phyloP scores from a whole-genome alignment of 2,329 filamentous ascomycete species.

The Colletotrichum viniferum region DNA sequence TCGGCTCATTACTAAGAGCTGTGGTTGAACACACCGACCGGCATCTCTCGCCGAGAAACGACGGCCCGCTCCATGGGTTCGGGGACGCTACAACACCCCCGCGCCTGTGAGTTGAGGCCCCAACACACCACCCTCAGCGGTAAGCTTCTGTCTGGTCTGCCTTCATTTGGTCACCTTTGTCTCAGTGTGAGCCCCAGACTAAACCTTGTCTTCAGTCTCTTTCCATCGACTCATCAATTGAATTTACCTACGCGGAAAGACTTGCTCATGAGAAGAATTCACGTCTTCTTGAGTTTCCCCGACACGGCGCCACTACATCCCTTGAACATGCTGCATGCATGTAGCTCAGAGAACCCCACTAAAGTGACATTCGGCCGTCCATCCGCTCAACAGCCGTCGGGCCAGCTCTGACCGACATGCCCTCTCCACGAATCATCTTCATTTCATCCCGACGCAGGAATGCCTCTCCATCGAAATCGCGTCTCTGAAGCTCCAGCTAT shows the following conservation, averaged over 20 bases:
- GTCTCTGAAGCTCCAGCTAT: background rate
- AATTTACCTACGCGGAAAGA: accelerated
- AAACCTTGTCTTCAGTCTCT: background rate
- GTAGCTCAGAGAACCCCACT: background rate
- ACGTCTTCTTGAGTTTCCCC: background rate
- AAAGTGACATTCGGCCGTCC: background rate
- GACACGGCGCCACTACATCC: background rate
- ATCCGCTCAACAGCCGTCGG: background rate
- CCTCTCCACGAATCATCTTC: slow-evolving; percentile 5
- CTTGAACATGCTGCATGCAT: background rate
- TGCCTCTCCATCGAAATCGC: background rate
- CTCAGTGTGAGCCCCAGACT: background rate
- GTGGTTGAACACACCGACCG: background rate
- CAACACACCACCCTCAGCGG: background rate
- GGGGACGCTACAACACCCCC: background rate
- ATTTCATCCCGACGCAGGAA: slow-evolving; percentile 6
- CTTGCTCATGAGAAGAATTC: accelerated
- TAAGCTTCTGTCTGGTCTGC: background rate
- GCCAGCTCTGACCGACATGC: background rate
- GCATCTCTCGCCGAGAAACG: background rate
- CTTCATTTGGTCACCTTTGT: background rate
- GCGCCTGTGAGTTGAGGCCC: background rate
- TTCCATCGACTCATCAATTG: background rate
- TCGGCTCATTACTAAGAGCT: background rate
- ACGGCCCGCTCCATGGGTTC: background rate